Base-by-base conservation (phyloP, 1,139 yeast species). In the Suhomyces bolitotheri region DNA sequence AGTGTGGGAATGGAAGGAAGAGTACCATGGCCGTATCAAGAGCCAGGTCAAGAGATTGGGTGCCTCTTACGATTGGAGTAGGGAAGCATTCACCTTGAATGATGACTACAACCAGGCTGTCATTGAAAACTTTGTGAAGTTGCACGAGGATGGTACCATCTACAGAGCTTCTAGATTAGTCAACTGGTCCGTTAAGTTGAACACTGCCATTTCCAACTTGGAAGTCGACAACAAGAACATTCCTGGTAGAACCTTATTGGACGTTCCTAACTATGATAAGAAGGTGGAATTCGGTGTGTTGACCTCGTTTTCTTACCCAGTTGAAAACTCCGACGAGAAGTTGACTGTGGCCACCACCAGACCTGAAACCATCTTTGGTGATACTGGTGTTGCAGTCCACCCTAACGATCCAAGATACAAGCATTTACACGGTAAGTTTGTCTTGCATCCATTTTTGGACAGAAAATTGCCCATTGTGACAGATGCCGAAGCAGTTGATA, bases 1-100 rank as follows among this genome's bases (percentile, higher is more conserved):
- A 58, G 97, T 92, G 27, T 90, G 97, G 97, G 96, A 88, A 54
- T 94, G 98, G 99, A 92, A 94, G 64, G 95, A 89, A 46, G 90
- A 84, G 44, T 94, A 92, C 69, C 97, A 92, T 55, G 64, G 62
- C 42, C 82, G 86, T 51, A 92, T 92, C 61, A 86, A 86, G 69
- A 64, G 73, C 46, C 99, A 92, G 68, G 78, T 92, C 56, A 75
- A 81, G 64, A 79, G 79, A 46, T 74, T 92, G 56, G 98, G 98
- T 63, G 97, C 97, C 25, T 92, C 97, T 14, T 92, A 90, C 54
- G 97, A 90, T 62, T 94, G 97, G 97, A 62, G 74, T 30, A 82
- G 92, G 57, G 98, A 92, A 67, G 95, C 89, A 12, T 92, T 92
- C 70, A 90, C 98, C 26, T 71, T 92, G 58, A 85, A 83, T 60